Evolutionary conservation across 176 grass and related monocot species (phyloP).

Genomic region (Raddia guianensis): DNA sequence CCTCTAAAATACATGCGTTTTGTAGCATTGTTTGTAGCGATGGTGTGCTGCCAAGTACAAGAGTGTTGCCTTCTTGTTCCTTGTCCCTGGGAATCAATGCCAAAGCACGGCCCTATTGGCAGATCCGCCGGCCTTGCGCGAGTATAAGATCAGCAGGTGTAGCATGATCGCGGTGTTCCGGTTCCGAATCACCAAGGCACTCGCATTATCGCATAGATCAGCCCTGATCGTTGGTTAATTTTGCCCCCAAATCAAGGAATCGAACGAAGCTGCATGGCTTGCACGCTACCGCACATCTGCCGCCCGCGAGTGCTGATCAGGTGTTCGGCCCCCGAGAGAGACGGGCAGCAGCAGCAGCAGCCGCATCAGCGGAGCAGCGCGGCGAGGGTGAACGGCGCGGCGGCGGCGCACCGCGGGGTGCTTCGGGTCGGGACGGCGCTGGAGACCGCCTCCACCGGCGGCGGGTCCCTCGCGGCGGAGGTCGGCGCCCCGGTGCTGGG

Average conservation of each 20-base stretch:
- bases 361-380: background rate
- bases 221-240: background rate
- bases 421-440: conserved; percentile 26
- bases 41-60: conserved; percentile 32
- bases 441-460: conserved; percentile 41
- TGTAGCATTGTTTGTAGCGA: conserved; percentile 45
- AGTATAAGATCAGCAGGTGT: conserved; percentile 5
- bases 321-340: conserved; percentile 34
- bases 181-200: background rate
- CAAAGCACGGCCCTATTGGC: conserved; percentile 1
- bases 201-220: background rate
- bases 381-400: conserved; percentile 49
- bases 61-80: conserved; percentile 16
- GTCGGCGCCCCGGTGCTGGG: conserved; percentile 26
- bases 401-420: conserved; percentile 21
- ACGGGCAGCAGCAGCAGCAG: background rate
- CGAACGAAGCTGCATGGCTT: conserved; percentile 17
- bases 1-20: background rate
- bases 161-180: conserved; percentile 21
- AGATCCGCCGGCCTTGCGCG: conserved; percentile 16
- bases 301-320: conserved; percentile 20
- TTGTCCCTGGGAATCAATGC: conserved; percentile 37
- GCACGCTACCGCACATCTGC: background rate
- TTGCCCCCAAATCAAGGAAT: background rate
- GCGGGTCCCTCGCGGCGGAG: conserved; percentile 34